Evolutionary conservation across 1,139 yeast species (phyloP), one percentile per base, ranked within the genome.

Genomic region (Candida glucosophila): DNA sequence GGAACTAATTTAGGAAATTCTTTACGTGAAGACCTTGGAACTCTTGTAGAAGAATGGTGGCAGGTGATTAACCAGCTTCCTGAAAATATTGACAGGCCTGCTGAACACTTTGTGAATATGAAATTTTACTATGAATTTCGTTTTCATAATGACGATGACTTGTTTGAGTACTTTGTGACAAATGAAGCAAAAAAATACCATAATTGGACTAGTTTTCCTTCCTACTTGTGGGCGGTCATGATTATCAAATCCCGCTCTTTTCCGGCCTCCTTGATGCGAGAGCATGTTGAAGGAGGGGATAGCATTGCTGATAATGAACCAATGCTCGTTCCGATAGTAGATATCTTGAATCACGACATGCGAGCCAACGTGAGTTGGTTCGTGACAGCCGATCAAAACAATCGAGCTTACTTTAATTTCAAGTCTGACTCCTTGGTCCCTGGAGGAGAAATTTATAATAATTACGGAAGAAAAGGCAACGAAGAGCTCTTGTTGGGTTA

Each of bases 381-480:
- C 0, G 48, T 49, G 9, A 29, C 51, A 1, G 35, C 38, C 2
- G 41, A 42, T 14, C 28, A 30, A 15, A n/a, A n/a, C n/a, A 15
- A 29, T n/a, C 40, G 36, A 8, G 34, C 33, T 7, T 40, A 25
- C 16, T 60, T 61, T 27, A 40, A 43, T 28, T 47, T 65, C 42
- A 45, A 44, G 24, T 47, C 66, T 22, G 46, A 49, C n/a, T 35
- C 44, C 2, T 27, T 31, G 3, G 39, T 37, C 6, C 28, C 28
- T 0, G 76, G 73, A 0, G 43, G 45, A 4, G 79, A 83, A 42
- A 40, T 85, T 2, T 77, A 51, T 47, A 85, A 86, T 47, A 85
- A 82, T 49, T 86, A 88, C 48, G 97, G 97, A 1, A 71, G 76
- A 32, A 86, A 85, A 45, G 78, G 92, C 1, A 86, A 86, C 43